These are phyloP conservation scores for Globisporangium uncinulatum DNA, from an alignment of 352 stramenopile species.

Conservation along the genomic window DNA sequence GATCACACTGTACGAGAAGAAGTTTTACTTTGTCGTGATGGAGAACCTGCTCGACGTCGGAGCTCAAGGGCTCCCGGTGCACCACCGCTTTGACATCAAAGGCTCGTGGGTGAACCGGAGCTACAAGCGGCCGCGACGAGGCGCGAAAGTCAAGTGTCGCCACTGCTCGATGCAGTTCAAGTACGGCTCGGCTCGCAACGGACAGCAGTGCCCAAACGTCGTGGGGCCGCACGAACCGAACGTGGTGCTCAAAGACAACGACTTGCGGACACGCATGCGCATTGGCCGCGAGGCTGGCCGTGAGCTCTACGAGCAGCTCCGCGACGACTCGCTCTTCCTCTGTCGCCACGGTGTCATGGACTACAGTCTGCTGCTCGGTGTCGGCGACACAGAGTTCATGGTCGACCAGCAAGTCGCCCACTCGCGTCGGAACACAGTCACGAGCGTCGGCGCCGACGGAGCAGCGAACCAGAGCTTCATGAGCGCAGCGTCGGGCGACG, in stretches of 20 bases:
- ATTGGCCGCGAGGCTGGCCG: slow-evolving; percentile 55
- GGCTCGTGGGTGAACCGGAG: slow-evolving; percentile 88
- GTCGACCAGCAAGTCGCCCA: slow-evolving; percentile 39
- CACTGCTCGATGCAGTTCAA: slow-evolving; percentile 87
- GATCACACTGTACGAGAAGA: slow-evolving; percentile 87
- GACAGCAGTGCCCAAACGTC: slow-evolving; percentile 66
- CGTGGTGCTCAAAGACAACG: slow-evolving; percentile 85
- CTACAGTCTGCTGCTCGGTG: slow-evolving; percentile 85
- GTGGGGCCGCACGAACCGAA: slow-evolving; percentile 79
- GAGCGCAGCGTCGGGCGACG: slow-evolving; percentile 10
- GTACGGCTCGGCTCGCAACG: slow-evolving; percentile 54
- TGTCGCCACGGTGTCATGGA: slow-evolving; percentile 85
- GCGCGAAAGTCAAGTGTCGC: slow-evolving; percentile 77
- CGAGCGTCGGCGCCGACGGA: slow-evolving; percentile 18
- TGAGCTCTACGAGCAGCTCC: slow-evolving; percentile 58
- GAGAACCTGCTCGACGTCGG: slow-evolving; percentile 87
- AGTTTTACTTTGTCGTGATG: slow-evolving; percentile 92
- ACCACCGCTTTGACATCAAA: slow-evolving; percentile 90
- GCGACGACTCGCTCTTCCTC: slow-evolving; percentile 73
- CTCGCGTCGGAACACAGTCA: slow-evolving; percentile 25
- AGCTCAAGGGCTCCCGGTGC: slow-evolving; percentile 60
- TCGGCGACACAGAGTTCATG: slow-evolving; percentile 79
- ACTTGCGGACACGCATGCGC: slow-evolving; percentile 73
- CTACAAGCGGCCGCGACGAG: slow-evolving; percentile 66
- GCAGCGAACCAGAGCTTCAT: slow-evolving; percentile 37